Evolutionary conservation across 1,284 basidiomycete species (phyloP).

Genomic region (Cutaneotrichosporon sp.): DNA sequence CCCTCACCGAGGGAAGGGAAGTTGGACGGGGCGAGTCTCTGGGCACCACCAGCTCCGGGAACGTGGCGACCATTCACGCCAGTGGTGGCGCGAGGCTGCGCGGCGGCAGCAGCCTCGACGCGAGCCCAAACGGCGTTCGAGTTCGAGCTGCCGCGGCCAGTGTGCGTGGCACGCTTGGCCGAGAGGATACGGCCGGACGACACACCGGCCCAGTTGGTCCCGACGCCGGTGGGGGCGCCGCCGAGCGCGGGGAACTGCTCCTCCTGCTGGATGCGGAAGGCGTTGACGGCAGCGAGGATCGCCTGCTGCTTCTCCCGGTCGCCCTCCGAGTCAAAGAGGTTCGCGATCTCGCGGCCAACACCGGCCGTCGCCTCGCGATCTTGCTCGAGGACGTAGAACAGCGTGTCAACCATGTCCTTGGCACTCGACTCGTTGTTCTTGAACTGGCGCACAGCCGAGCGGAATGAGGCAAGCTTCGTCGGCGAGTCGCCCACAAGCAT

Average conservation of each 20-base stretch:
- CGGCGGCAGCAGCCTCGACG: slow-evolving; percentile 81
- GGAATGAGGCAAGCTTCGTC: slow-evolving; percentile 73
- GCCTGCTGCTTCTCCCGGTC: slow-evolving; percentile 73
- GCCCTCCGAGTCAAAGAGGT: slow-evolving; percentile 71
- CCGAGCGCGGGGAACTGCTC: slow-evolving; percentile 77
- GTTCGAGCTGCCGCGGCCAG: slow-evolving; percentile 58
- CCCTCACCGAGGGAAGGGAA: slow-evolving; percentile 44
- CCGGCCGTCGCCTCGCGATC: slow-evolving; percentile 74
- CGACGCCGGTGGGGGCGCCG: slow-evolving; percentile 57
- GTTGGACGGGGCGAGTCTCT: slow-evolving; percentile 17
- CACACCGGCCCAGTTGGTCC: slow-evolving; percentile 71
- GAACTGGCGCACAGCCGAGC: slow-evolving; percentile 78
- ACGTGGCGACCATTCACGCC: slow-evolving; percentile 40
- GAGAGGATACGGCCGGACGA: slow-evolving; percentile 77
- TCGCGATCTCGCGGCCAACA: slow-evolving; percentile 75
- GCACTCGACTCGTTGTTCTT: slow-evolving; percentile 75
- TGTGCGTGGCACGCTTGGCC: slow-evolving; percentile 71
- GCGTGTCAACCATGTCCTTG: slow-evolving; percentile 79
- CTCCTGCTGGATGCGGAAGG: slow-evolving; percentile 79
- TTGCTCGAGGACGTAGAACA: slow-evolving; percentile 80
- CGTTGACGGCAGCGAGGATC: slow-evolving; percentile 74
- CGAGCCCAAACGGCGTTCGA: slow-evolving; percentile 77
- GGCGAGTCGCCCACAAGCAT: slow-evolving; percentile 69
- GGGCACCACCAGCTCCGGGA: slow-evolving; percentile 34
- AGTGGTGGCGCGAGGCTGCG: slow-evolving; percentile 58